phyloP scores from a whole-genome alignment of 768 basidiomycete genomes.

The Podaxis pistillaris region DNA sequence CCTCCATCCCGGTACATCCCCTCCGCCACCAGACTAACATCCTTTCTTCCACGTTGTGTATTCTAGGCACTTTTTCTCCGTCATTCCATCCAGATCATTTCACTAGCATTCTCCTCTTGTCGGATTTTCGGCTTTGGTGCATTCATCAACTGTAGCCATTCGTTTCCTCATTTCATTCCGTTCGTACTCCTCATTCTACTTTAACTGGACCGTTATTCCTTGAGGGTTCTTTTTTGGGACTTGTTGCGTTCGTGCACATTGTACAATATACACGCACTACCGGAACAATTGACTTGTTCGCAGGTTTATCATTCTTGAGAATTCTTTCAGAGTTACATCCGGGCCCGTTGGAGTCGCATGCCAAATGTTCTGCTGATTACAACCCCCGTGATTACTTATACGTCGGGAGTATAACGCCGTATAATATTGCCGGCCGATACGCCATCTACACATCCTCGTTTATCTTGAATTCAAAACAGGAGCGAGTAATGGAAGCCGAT shows the following conservation, averaged over 20 bases:
- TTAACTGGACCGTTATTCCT: neutral
- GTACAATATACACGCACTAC: neutral
- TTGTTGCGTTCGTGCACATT: neutral
- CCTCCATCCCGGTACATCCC: slow-evolving; percentile 1
- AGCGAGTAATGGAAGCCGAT: neutral
- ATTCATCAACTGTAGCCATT: neutral
- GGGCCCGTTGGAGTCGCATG: no score
- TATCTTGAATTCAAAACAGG: neutral
- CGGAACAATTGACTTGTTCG: neutral
- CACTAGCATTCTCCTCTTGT: neutral
- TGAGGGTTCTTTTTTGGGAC: neutral
- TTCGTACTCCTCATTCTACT: neutral
- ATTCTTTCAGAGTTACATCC: no score
- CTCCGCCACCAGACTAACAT: neutral
- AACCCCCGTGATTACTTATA: no score
- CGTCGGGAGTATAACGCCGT: no score
- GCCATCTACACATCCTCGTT: no score
- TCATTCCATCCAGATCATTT: neutral
- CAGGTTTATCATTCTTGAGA: neutral
- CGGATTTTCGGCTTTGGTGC: neutral
- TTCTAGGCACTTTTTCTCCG: neutral
- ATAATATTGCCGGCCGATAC: no score
- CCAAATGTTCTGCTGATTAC: no score
- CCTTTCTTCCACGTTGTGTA: neutral
- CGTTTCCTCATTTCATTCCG: neutral